phyloP scores from a whole-genome alignment of 2,329 filamentous ascomycete species.

The Cladophialophora immunda region DNA sequence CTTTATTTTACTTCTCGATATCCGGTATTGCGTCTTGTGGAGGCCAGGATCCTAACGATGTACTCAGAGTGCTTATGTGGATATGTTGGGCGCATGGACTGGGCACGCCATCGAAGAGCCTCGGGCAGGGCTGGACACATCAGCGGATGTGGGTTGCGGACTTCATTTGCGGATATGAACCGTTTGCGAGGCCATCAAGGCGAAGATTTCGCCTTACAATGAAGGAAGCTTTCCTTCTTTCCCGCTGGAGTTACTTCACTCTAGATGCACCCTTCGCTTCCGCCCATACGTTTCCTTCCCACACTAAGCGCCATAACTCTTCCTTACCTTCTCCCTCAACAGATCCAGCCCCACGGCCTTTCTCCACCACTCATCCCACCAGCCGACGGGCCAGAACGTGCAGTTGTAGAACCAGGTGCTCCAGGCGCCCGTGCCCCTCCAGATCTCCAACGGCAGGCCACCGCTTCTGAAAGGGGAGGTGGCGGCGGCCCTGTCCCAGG shows the following conservation, averaged over 20 bases:
- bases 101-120: not conserved
- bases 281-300: not conserved
- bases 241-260: not conserved
- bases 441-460: slow-evolving; percentile 29
- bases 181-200: too few species aligned
- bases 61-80: not conserved
- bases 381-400: slow-evolving; percentile 28
- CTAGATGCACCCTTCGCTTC: too few species aligned
- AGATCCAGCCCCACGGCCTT: slow-evolving; percentile 32
- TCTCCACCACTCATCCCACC: slow-evolving; percentile 37
- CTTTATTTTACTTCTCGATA: not conserved
- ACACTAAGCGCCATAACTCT: slow-evolving; percentile 12
- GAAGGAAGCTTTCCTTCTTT: not conserved
- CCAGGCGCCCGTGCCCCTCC: slow-evolving; percentile 35
- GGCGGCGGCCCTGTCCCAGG: slow-evolving; percentile 13
- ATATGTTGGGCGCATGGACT: not conserved
- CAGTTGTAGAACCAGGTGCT: slow-evolving; percentile 34
- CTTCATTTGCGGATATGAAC: not conserved
- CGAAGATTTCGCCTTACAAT: too few species aligned
- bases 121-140: not conserved
- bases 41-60: not conserved
- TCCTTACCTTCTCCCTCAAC: slow-evolving; percentile 20
- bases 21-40: not conserved
- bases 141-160: not conserved
- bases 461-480: not conserved